Percentiles rank a stretch among this genome's conserved stretches.
phyloP scores from a whole-genome alignment of 495 filamentous ascomycete species.

The Clavariopsis aquatica region DNA sequence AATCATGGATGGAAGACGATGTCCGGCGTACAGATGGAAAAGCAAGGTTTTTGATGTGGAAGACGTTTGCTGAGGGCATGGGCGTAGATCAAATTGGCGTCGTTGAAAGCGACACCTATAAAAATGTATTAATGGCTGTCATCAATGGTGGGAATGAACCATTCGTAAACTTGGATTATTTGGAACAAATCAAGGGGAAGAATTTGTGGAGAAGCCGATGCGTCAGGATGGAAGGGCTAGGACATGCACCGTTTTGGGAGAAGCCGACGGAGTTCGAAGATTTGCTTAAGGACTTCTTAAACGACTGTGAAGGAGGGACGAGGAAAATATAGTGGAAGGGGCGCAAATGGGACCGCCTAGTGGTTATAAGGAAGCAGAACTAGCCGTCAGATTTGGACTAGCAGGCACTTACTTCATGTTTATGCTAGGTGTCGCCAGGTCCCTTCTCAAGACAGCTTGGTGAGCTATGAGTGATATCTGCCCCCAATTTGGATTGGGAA shows the following conservation, averaged over 20 bases:
- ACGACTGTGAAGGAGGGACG: constrained; percentile 15
- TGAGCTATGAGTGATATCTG: no score
- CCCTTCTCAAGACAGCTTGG: no score
- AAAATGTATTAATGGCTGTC: constrained; percentile 16
- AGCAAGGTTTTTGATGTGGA: constrained; percentile 28
- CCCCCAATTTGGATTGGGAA: no score
- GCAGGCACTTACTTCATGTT: no score
- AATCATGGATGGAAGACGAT: constrained; percentile 32
- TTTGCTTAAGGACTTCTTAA: constrained; percentile 31
- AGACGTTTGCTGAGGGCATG: constrained; percentile 20
- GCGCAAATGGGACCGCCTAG: no score
- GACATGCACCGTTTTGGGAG: constrained; percentile 38
- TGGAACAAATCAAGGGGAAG: constrained; percentile 26
- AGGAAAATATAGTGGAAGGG: no score
- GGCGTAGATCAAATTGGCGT: constrained; percentile 31
- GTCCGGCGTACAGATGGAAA: constrained; percentile 32
- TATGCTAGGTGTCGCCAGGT: no score
- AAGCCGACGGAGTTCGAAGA: constrained; percentile 22
- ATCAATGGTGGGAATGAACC: constrained; percentile 36
- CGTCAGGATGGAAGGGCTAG: constrained; percentile 17
- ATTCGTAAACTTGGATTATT: constrained; percentile 34
- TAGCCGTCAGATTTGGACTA: no score
- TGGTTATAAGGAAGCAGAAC: no score
- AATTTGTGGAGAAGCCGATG: constrained; percentile 35
- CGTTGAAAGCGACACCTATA: constrained; percentile 13